phyloP scores from a whole-genome alignment of 73 alveolate species.

The Paramecium pentaurelia region DNA sequence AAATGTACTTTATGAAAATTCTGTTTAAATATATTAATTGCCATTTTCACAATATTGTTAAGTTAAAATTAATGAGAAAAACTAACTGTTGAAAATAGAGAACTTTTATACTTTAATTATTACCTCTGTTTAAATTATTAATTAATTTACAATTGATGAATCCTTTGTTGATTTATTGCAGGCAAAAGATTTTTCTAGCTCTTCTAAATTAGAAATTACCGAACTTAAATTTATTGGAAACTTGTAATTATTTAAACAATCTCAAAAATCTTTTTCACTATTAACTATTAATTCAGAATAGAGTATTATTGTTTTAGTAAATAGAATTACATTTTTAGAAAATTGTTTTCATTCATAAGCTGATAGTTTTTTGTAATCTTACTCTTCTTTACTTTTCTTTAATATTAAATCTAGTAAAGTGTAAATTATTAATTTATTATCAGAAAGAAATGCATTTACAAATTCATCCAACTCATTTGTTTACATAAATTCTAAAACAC shows the following conservation, averaged over 20 bases:
- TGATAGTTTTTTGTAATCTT: background rate
- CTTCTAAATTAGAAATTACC: background rate
- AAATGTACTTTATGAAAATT: background rate
- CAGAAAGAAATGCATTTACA: background rate
- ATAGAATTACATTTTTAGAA: background rate
- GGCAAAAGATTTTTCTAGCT: too few species aligned
- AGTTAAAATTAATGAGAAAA: background rate
- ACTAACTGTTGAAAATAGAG: background rate
- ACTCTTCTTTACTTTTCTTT: background rate
- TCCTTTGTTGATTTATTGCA: background rate
- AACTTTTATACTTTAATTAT: background rate
- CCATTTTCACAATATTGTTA: background rate
- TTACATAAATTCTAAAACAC: background rate
- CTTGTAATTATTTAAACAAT: too few species aligned
- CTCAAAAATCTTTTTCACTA: background rate
- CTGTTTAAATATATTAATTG: background rate
- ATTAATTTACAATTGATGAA: background rate
- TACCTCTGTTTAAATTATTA: background rate
- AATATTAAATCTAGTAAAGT: background rate
- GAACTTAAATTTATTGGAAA: background rate
- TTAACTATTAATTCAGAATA: background rate
- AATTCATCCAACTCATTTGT: background rate
- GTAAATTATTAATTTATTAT: too few species aligned
- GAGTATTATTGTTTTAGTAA: background rate
- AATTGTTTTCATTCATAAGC: background rate